Evolutionary conservation across 2,329 filamentous ascomycete species (phyloP).

Genomic region (Trichophyton equinum): DNA sequence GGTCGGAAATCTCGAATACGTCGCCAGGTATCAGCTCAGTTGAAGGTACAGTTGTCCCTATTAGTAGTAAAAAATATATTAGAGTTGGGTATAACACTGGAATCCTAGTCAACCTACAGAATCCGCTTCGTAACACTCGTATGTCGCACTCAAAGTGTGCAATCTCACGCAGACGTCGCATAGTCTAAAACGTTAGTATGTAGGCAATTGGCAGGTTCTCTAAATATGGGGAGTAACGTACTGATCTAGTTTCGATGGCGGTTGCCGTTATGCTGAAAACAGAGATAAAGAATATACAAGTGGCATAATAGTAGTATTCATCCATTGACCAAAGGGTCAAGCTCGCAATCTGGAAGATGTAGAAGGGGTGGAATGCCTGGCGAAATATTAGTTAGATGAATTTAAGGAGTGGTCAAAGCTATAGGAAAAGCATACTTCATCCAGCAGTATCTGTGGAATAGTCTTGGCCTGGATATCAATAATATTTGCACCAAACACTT

Average conservation of each 20-base stretch:
- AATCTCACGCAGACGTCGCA: slow-evolving; percentile 79
- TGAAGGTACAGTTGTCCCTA: slow-evolving; percentile 72
- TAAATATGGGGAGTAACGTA: slow-evolving; percentile 29
- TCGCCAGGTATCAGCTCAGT: slow-evolving; percentile 87
- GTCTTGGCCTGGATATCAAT: slow-evolving; percentile 92
- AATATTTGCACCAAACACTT: slow-evolving; percentile 77
- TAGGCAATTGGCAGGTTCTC: not conserved
- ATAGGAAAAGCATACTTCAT: slow-evolving; percentile 50
- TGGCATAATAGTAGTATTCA: slow-evolving; percentile 94
- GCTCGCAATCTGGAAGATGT: slow-evolving; percentile 94
- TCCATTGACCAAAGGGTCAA: slow-evolving; percentile 89
- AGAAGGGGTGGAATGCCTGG: slow-evolving; percentile 89
- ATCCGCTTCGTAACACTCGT: slow-evolving; percentile 81
- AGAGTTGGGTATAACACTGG: slow-evolving; percentile 4
- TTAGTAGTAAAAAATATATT: not conserved
- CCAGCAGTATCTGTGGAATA: slow-evolving; percentile 65
- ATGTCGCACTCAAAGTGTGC: slow-evolving; percentile 93
- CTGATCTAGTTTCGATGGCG: slow-evolving; percentile 74
- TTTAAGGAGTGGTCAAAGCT: not conserved
- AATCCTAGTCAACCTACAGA: slow-evolving; percentile 48
- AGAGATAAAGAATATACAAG: slow-evolving; percentile 90
- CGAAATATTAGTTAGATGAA: not conserved
- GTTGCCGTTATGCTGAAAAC: slow-evolving; percentile 83
- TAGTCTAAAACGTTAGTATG: slow-evolving; percentile 46
- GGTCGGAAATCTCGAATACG: slow-evolving; percentile 93